These are phyloP conservation scores for Nicotiana tabacum DNA, from an alignment of 257 asterid genomes.

Conservation along the genomic window DNA sequence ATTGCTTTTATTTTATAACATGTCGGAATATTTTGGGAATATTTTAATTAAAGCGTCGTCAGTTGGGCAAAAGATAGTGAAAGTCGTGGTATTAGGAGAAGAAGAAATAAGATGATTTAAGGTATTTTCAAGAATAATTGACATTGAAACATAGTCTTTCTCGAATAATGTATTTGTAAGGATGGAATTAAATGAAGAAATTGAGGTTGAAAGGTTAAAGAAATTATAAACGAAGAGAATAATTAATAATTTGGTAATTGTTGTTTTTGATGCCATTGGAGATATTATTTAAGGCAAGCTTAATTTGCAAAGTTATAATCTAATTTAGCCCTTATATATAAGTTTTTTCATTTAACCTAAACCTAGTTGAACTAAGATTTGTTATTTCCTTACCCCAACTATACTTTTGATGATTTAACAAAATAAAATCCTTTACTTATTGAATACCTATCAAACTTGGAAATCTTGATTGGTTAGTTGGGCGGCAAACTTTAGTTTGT, in stretches of 20 bases:
- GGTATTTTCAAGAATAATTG: background rate
- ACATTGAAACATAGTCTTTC: conserved; percentile 2
- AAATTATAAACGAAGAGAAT: background rate
- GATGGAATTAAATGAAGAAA: background rate
- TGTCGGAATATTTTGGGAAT: background rate
- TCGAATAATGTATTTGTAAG: background rate
- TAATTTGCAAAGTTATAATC: too few species aligned
- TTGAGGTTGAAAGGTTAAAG: background rate
- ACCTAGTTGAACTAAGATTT: too few species aligned
- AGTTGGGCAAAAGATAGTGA: conserved; percentile 4
- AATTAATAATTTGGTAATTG: background rate
- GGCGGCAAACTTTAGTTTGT: too few species aligned
- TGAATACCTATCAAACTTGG: too few species aligned
- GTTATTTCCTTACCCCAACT: too few species aligned
- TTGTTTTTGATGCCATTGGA: background rate
- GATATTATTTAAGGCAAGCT: too few species aligned
- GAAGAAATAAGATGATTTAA: background rate
- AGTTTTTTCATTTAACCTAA: too few species aligned
- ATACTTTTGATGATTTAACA: too few species aligned
- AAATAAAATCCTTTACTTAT: too few species aligned
- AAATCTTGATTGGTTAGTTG: too few species aligned
- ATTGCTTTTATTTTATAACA: too few species aligned
- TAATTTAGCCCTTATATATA: too few species aligned
- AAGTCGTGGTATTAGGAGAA: background rate
- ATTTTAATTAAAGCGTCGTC: background rate